Evolutionary conservation across 2,329 filamentous ascomycete genomes (phyloP), one percentile per base, ranked within the genome.

Genomic region (Orbilia javanica): DNA sequence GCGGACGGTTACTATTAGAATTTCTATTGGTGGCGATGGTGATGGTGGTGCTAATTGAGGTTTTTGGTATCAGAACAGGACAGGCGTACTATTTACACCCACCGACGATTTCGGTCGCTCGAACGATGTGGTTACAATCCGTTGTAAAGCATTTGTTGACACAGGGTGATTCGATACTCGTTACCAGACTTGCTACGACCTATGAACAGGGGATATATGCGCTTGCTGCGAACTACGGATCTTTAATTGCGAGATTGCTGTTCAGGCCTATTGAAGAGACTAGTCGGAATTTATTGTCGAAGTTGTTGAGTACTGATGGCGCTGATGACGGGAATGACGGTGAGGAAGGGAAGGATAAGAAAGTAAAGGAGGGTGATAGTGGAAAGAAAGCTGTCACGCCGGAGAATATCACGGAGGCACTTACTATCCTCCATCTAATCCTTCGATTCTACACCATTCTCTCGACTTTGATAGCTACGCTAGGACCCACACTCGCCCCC

Each of bases 211-310:
- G 96, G 13, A 90, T 93, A 39, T 99, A 98, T 83, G 93, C 94
- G 0, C 88, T 99, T 4, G 96, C 95, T 65, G 94, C 94, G 81
- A 99, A 98, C 84, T 99, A 96, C 83, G 96, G 96, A 22, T 93
- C 94, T 1, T 88, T 99, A 0, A 86, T 97, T 29, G 96, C 96
- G 0, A 89, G 96, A 2, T 89, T 98, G 80, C 86, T 99, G 63
- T 95, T 99, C 83, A 96, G 98, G 82, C 96, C 96, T 6, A 90
- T 99, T 76, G 96, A 99, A 84, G 96, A 99, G 84, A 95, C 92
- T 83, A 94, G 92, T 80, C 91, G 96, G 44, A 94, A 91, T 82
- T 90, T 97, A 83, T 97, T 98, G 82, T 94, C 93, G 65, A 92
- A 92, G 36, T 86, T 97, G 0, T 89, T 97, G 22, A 85, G 85